Conservation (phyloP, 768 basidiomycete species). For the Tulasnella sp. region DNA sequence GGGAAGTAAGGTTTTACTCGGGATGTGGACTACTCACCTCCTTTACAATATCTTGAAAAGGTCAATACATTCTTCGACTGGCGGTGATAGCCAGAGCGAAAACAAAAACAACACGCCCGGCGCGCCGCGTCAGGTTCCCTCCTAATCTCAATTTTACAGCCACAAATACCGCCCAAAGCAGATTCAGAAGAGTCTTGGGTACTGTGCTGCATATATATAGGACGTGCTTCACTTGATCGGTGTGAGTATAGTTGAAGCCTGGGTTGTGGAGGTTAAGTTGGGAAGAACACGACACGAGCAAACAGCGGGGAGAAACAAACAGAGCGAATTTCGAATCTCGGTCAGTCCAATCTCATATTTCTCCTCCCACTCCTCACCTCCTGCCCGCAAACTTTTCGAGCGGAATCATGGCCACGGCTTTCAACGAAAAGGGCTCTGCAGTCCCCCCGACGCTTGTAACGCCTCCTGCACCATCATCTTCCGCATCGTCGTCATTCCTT, state of each 20-base stretch:
- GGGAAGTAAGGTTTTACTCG: no score
- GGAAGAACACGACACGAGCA: background rate
- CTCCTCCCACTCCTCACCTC: background rate
- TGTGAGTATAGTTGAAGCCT: background rate
- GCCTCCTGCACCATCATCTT: constrained; percentile 5
- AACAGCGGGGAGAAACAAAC: background rate
- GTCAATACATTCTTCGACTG: no score
- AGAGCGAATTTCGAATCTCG: background rate
- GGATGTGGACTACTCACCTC: no score
- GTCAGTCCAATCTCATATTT: background rate
- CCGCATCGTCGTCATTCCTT: background rate
- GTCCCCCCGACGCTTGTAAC: constrained; percentile 9
- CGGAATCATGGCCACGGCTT: background rate
- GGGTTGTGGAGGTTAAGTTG: background rate
- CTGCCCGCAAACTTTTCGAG: background rate
- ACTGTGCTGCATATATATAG: no score
- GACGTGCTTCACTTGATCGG: background rate
- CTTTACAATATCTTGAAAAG: no score
- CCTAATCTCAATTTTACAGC: no score
- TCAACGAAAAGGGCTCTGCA: background rate
- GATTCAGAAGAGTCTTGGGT: background rate
- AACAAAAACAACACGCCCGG: no score
- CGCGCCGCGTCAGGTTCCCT: no score
- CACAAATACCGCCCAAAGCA: no score
- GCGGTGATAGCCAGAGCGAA: no score